A percentile compares a stretch with the other conserved stretches of the same genome.
These are phyloP conservation scores for Oenanthe javanica DNA, from an alignment of 140 eudicot genomes.

Conservation along the genomic window DNA sequence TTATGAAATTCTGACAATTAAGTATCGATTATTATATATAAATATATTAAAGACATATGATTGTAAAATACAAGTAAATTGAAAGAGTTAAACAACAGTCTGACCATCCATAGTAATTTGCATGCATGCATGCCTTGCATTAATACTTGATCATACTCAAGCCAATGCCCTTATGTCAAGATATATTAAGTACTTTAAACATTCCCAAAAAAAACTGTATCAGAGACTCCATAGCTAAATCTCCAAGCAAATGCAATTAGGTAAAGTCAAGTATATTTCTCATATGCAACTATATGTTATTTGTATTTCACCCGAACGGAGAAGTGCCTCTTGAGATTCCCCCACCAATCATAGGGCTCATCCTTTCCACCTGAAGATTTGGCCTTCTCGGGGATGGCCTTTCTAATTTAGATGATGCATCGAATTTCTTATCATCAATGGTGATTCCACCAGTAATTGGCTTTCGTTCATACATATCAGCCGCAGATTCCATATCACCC, in stretches of 20 bases:
- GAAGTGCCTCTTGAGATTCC: conserved; percentile 25
- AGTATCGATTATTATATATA: too few relatives aligned
- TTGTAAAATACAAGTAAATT: not conserved
- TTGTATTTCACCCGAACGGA: conserved; percentile 30
- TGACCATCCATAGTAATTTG: not conserved
- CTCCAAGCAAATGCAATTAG: not conserved
- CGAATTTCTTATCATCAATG: conserved; percentile 17
- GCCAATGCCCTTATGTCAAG: not conserved
- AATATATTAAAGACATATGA: not conserved
- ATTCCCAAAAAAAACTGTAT: not conserved
- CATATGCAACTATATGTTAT: not conserved
- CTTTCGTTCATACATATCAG: conserved; percentile 36
- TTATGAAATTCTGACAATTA: too few relatives aligned
- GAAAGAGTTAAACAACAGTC: conserved; percentile 2
- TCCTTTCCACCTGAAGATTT: conserved; percentile 12
- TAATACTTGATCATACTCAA: conserved; percentile 3
- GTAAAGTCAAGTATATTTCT: not conserved
- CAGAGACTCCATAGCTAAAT: not conserved
- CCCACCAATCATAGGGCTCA: conserved; percentile 25
- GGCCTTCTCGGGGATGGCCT: conserved; percentile 42
- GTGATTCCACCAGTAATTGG: conserved; percentile 15
- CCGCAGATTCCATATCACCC: conserved; percentile 24
- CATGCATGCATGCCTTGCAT: conserved; percentile 9
- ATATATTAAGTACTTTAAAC: not conserved
- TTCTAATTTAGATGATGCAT: conserved; percentile 20